These are phyloP conservation scores for Luffa acutangula DNA, from an alignment of 306 rosid genomes.

Conservation along the genomic window DNA sequence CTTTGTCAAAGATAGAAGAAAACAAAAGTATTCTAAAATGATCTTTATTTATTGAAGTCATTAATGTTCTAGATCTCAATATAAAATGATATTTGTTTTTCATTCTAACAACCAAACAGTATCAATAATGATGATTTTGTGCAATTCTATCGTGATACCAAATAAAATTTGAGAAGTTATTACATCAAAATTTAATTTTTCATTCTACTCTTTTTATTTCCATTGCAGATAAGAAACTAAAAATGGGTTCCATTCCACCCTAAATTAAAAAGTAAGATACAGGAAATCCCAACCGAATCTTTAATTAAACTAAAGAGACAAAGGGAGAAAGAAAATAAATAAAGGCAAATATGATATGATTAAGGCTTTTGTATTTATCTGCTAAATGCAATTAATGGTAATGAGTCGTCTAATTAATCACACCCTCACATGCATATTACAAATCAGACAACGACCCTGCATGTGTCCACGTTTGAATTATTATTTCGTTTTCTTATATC, in stretches of 20 bases:
- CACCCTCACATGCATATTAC: slow-evolving; percentile 6
- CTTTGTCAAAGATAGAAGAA: too few relatives aligned
- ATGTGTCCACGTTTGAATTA: slow-evolving; percentile 5
- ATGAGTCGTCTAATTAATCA: background rate
- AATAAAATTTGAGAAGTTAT: background rate
- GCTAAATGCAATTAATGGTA: slow-evolving; percentile 17
- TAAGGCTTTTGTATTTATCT: slow-evolving; percentile 16
- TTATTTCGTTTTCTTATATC: background rate
- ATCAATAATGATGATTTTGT: background rate
- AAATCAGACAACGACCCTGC: slow-evolving; percentile 7
- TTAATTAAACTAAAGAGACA: background rate
- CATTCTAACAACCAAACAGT: background rate
- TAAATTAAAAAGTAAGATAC: background rate
- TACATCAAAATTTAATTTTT: background rate
- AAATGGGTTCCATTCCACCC: background rate
- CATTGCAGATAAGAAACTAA: background rate
- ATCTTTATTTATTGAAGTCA: background rate
- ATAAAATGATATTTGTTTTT: background rate
- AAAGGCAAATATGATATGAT: background rate
- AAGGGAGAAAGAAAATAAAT: background rate
- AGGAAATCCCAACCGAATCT: background rate
- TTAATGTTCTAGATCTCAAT: background rate
- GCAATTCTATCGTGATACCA: background rate
- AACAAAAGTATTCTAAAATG: too few relatives aligned
- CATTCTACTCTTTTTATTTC: background rate